Base-by-base conservation (phyloP, 2,329 filamentous ascomycete species). In the Aureobasidium musti region DNA sequence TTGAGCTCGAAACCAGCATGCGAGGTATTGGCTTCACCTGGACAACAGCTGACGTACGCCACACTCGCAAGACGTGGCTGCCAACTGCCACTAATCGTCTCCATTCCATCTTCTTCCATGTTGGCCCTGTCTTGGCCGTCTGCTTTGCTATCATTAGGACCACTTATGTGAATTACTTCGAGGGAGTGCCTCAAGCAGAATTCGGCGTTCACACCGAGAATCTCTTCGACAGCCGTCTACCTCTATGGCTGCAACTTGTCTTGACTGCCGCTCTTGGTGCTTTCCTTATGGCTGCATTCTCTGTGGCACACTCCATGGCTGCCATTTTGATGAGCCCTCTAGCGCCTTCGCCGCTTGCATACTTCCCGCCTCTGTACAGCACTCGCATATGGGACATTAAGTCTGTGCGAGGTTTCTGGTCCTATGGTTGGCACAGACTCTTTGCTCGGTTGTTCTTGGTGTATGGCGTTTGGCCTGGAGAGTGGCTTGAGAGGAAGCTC, bases 311-410 rank as follows among this genome's bases (percentile, higher is more conserved):
- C 66, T 80, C 77, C 14, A 65, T 77, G 23, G 78, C 77, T 68
- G 79, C 79, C 0, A 79, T 80, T 28, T 57, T 76, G 61, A 75
- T 79, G 43, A 72, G 74, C 14, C 77, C 79, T 0, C 70, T 81
- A 3, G 75, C 76, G 7, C 79, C 79, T 2, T 74, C 74, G 50
- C 78, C 79, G 2, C 71, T 81, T 5, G 76, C 78, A 0, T 81
- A 79, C 71, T 81, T 80, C 65, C 79, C 79, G 23, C 78, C 79
- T n/a, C 72, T 81, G 0, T 81, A 81, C 68, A 79, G 78, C 4
- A 78, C 73, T 0, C 72, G 77, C 10, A 72, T 79, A 10, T 81
- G 79, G 79, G 74, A 78, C 37, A 73, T 81, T 47, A 75, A 72
- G 0, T 76, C 74, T 1, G 78, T 80, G 7, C 71, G 79, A 26